Percentiles rank a stretch among this genome's conserved stretches.
Evolutionary conservation across 495 filamentous ascomycete species (phyloP).

Genomic region (Mytilinidion resinicola): DNA sequence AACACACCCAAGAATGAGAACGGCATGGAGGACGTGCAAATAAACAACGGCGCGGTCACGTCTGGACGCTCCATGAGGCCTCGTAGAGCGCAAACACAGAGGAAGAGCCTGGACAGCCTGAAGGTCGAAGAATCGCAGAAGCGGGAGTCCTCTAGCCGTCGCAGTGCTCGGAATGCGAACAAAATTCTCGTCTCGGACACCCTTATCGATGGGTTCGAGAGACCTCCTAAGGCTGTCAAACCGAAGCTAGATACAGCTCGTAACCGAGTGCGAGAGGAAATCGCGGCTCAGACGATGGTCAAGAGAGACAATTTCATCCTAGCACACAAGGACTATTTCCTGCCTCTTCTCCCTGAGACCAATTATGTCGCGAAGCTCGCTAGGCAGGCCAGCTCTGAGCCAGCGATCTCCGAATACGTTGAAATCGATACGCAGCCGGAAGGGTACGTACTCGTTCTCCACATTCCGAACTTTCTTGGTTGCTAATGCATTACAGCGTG

Average conservation of each 20-base stretch:
- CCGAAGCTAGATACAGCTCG: constrained; percentile 34
- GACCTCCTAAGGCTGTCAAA: not conserved
- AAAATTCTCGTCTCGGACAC: constrained; percentile 23
- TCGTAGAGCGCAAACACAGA: not conserved
- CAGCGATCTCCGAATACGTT: constrained; percentile 38
- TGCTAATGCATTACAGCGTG: constrained; percentile 30
- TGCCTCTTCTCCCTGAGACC: constrained; percentile 47
- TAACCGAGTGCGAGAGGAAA: constrained; percentile 41
- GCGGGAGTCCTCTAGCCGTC: not conserved
- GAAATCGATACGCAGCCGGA: constrained; percentile 45
- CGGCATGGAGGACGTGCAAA: no score
- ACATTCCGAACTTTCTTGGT: not conserved
- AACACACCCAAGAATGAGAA: no score
- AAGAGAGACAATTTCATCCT: constrained; percentile 48
- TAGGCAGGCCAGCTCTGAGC: constrained; percentile 4
- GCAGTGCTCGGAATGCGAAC: constrained; percentile 1
- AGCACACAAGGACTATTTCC: constrained; percentile 46
- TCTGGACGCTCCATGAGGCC: not conserved
- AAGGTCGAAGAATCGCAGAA: not conserved
- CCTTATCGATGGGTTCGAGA: not conserved
- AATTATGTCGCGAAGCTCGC: constrained; percentile 49
- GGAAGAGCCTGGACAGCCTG: not conserved
- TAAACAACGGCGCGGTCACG: not conserved
- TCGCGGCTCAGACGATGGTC: constrained; percentile 41
- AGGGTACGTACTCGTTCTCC: constrained; percentile 32